A percentile compares a stretch with the other conserved stretches of the same genome.
Evolutionary conservation across 192 early-diverging fungal species (phyloP).

Genomic region (Coemansia brasiliensis): DNA sequence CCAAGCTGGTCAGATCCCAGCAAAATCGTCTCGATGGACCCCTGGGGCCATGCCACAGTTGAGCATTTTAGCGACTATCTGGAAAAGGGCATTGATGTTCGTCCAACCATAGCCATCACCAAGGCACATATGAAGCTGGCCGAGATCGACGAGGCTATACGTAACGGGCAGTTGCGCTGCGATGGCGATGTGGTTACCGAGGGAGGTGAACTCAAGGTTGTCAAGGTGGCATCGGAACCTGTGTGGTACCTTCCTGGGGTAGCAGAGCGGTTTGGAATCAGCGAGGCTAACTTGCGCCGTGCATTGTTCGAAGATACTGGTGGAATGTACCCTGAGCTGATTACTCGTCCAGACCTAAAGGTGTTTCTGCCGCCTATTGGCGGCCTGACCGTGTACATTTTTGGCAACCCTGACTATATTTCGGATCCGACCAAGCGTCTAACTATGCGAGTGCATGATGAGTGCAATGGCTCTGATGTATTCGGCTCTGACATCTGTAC

Average conservation of each 20-base stretch:
- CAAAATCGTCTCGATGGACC: slow-evolving; percentile 93
- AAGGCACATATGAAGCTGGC: slow-evolving; percentile 94
- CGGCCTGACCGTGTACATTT: slow-evolving; percentile 89
- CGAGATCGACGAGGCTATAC: slow-evolving; percentile 78
- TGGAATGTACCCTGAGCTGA: slow-evolving; percentile 94
- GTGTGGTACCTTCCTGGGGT: slow-evolving; percentile 95
- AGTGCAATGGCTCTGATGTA: slow-evolving; percentile 91
- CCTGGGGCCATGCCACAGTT: slow-evolving; percentile 82
- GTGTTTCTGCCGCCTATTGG: slow-evolving; percentile 94
- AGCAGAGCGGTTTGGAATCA: slow-evolving; percentile 82
- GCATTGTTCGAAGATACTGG: slow-evolving; percentile 89
- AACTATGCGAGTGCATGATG: slow-evolving; percentile 89
- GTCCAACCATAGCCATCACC: slow-evolving; percentile 91
- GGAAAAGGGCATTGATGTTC: slow-evolving; percentile 73
- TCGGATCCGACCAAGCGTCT: slow-evolving; percentile 80
- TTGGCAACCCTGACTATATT: slow-evolving; percentile 80
- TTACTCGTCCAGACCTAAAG: slow-evolving; percentile 90
- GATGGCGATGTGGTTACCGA: slow-evolving; percentile 85
- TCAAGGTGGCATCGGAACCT: slow-evolving; percentile 92
- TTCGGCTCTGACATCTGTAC: slow-evolving; percentile 88
- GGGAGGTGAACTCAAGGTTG: slow-evolving; percentile 79
- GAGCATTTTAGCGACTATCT: slow-evolving; percentile 63
- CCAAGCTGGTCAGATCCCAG: slow-evolving; percentile 77
- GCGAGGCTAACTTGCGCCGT: slow-evolving; percentile 79
- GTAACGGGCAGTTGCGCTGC: slow-evolving; percentile 61